These are phyloP conservation scores for Leavenworthia alabamica DNA, from an alignment of 345 rosid species.

Conservation along the genomic window DNA sequence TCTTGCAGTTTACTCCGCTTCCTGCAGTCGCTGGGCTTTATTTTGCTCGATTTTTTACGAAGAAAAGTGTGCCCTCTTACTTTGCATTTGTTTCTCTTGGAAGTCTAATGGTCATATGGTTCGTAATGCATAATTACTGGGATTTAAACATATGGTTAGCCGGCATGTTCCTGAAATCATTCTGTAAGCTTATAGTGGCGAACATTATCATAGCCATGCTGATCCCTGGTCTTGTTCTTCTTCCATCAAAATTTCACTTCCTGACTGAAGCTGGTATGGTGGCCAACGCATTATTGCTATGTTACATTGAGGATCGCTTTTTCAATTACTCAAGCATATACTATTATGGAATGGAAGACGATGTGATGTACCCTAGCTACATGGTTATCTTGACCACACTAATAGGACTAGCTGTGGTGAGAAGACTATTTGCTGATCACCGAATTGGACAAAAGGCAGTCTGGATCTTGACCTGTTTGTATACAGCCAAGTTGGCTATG, in stretches of 20 bases:
- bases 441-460: constrained; percentile 73
- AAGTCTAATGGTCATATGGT: constrained; percentile 90
- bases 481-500: constrained; percentile 90
- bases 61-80: constrained; percentile 82
- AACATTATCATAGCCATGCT: constrained; percentile 76
- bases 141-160: constrained; percentile 97
- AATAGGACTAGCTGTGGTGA: constrained; percentile 76
- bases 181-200: constrained; percentile 83
- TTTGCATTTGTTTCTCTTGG: constrained; percentile 88
- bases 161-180: constrained; percentile 89
- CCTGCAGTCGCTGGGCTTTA: constrained; percentile 91
- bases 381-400: constrained; percentile 86
- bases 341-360: constrained; percentile 87
- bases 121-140: constrained; percentile 94
- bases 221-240: constrained; percentile 92
- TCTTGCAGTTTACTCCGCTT: constrained; percentile 76
- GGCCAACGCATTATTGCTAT: constrained; percentile 67
- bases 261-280: constrained; percentile 75
- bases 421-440: constrained; percentile 68
- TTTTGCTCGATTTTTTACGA: constrained; percentile 86
- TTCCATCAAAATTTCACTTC: constrained; percentile 69
- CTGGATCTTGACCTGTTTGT: constrained; percentile 90
- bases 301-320: constrained; percentile 82
- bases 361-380: constrained; percentile 97
- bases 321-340: constrained; percentile 83